Base-by-base conservation (phyloP, 108 stramenopile species). In the Skeletonema menzelii region DNA sequence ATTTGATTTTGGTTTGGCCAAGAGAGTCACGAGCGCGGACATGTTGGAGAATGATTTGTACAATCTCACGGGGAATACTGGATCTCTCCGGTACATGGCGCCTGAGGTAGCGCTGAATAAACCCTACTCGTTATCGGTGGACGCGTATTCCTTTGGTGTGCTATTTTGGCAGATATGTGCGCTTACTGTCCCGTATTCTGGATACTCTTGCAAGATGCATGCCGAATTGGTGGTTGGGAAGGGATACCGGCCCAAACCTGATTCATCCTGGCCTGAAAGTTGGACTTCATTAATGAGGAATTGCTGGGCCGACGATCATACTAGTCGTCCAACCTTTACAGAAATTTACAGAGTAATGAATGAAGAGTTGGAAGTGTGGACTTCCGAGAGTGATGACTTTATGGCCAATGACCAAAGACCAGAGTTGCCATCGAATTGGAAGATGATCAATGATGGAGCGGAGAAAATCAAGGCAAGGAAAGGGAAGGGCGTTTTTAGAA, bases 121-220 rank as follows among this genome's bases (percentile, higher is more conserved):
- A 30, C 87, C 91, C 28, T 95, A 95, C 79, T 77, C 86, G 47
- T 78, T 87, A 15, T 76, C 82, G 4, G 94, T 91, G 0, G 94
- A 95, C 71, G 66, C 89, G 11, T 95, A 92, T 69, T 87, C 86
- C 26, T 95, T 95, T 77, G 94, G 91, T 2, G 83, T 95, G 24
- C 70, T 95, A n/a, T 90, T 92, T 27, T 93, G 89, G 89, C 94
- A 95, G 59, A 78, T 92, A 31, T 95, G 94, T 59, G 86, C 94
- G 7, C 67, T 95, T 27, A 84, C 88, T 32, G 87, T 87, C 12
- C 94, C 94, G 0, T 95, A 86, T 69, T 82, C 87, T 1, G 88
- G 87, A 20, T 87, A 84, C 44, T 73, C 75, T n/a, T 84, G 85
- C 19, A 88, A 85, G 63, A 82, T 85, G 80, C 94, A 95, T 74